phyloP scores from a whole-genome alignment of 2,329 filamentous ascomycete genomes.

The Alternaria incomplexa region DNA sequence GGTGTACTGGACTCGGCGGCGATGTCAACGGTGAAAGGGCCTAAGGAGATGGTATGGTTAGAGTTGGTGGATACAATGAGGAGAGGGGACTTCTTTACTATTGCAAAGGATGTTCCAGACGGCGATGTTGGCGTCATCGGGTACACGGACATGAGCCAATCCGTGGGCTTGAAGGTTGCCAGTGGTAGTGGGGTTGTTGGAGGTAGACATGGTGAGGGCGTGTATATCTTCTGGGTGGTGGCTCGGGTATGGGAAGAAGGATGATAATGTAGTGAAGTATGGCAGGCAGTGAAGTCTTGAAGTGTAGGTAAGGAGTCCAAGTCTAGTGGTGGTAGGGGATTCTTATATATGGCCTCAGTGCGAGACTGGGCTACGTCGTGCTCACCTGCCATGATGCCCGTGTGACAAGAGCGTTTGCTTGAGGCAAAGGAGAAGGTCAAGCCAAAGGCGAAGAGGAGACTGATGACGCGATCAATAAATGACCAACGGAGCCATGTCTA shows the following conservation, averaged over 20 bases:
- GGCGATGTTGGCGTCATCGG: background rate
- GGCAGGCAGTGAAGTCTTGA: background rate
- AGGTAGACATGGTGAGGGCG: background rate
- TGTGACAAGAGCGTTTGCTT: background rate
- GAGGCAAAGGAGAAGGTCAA: background rate
- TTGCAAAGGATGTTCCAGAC: background rate
- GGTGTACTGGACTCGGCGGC: constrained; percentile 13
- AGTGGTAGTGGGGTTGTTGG: background rate
- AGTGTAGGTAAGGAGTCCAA: background rate
- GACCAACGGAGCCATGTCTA: background rate
- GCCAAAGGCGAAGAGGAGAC: background rate
- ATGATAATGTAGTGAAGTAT: background rate
- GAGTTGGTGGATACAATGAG: background rate
- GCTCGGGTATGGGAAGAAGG: too few species aligned
- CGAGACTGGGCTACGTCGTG: background rate
- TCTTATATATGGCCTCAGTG: background rate
- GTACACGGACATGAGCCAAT: background rate
- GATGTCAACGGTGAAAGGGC: constrained; percentile 11
- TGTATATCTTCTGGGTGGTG: background rate
- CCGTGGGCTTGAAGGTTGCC: background rate
- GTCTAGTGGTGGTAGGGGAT: background rate
- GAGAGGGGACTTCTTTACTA: background rate
- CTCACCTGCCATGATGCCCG: background rate
- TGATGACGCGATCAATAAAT: background rate
- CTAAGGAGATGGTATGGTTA: background rate